Base-by-base conservation (phyloP, 2,329 filamentous ascomycete species). In the Penicillium sclerotigenum region DNA sequence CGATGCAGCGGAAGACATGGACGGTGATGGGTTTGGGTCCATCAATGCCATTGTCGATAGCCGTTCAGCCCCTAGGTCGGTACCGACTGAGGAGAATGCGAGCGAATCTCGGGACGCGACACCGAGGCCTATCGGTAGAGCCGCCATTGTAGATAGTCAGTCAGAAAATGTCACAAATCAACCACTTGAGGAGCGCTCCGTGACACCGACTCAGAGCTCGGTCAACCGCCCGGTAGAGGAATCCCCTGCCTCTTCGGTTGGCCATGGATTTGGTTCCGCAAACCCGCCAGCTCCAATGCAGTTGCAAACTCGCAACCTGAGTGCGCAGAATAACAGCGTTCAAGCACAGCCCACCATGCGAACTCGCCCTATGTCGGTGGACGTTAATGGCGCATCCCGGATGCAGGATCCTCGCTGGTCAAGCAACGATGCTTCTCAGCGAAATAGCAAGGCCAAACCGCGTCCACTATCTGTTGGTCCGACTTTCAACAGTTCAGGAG, bases 41-140 rank as follows among this genome's bases (percentile, higher is more conserved):
- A 80, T 80, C 56, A 77, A 80, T 65, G 78, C 78, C 13, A 79
- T 80, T 58, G 71, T 78, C 9, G 73, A 74, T 52, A 73, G 71
- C 47, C 71, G 70, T 2, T 48, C 64, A 33, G 58, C 57, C 28
- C 59, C 63, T 20, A 56, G 58, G 37, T 65, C 62, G 5, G 26
- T 57, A 13, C 58, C 36, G 3, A 48, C 57, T 9, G 5, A 52
- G 9, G 59, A 45, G 13, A 42, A 45, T 13, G 45, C 42, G 5
- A 56, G 52, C 16, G 54, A 65, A 38, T 60, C 58, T 24, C 59
- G 59, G 18, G 61, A 64, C 16, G 53, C 54, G 20, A 64, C 61
- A 22, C 61, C 64, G 5, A 59, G 47, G 14, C 57, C 63, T n/a
- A 8, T 47, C 7, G 48, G 33, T 37, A 54, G 61, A 56, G 43